Percentiles rank a stretch among this genome's conserved stretches.
These are phyloP conservation scores for Neovahlkampfia damariscottae DNA, from an alignment of 78 protist species.

Conservation along the genomic window DNA sequence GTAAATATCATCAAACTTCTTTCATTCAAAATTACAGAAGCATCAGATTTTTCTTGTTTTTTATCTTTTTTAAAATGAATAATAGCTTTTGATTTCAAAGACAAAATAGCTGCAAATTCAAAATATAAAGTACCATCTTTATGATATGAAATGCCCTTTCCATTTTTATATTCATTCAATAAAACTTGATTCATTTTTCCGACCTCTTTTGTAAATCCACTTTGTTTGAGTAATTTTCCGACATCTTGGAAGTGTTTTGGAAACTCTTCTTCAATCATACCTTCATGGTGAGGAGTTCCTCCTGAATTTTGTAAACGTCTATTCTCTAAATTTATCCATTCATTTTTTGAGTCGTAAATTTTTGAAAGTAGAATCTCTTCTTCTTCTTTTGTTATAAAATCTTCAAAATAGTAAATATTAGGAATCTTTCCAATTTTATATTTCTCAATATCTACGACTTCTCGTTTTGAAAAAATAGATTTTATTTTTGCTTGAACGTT, in stretches of 20 bases:
- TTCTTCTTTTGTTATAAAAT: background rate
- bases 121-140: background rate
- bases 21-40: background rate
- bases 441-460: background rate
- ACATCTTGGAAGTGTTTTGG: background rate
- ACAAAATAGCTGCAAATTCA: background rate
- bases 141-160: background rate
- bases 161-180: background rate
- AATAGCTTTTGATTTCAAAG: background rate
- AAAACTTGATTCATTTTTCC: background rate
- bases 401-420: background rate
- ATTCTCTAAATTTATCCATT: background rate
- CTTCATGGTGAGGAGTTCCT: background rate
- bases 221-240: background rate
- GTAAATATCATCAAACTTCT: background rate
- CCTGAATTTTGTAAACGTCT: background rate
- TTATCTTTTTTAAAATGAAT: background rate
- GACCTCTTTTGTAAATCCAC: background rate
- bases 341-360: background rate
- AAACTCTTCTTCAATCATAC: background rate
- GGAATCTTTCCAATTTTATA: background rate
- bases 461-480: background rate
- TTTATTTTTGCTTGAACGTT: background rate
- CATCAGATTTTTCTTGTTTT: background rate
- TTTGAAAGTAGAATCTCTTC: background rate